phyloP scores from a whole-genome alignment of 192 early-diverging fungal genomes.

The Geranomyces variabilis region DNA sequence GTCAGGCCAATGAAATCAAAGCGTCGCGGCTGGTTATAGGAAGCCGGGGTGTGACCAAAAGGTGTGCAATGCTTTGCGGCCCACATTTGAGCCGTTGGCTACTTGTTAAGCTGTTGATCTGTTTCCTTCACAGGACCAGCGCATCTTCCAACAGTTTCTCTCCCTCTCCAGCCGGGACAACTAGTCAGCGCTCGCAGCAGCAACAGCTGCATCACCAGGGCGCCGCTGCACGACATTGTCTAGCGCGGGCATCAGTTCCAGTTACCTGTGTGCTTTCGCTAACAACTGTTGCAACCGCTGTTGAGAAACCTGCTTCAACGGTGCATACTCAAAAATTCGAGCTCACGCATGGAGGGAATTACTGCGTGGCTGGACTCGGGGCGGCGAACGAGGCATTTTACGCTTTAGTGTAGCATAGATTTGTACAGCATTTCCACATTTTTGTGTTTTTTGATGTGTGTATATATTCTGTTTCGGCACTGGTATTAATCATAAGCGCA shows the following conservation, averaged over 20 bases:
- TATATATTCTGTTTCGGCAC: too few relatives aligned
- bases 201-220: neutral
- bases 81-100: too few relatives aligned
- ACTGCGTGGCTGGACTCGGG: neutral
- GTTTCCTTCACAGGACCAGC: neutral
- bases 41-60: neutral
- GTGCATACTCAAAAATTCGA: neutral
- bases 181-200: neutral
- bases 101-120: too few relatives aligned
- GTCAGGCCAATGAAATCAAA: neutral
- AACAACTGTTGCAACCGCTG: too few relatives aligned
- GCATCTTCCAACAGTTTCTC: neutral
- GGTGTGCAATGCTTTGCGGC: too few relatives aligned
- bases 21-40: constrained; percentile 1
- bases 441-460: too few relatives aligned
- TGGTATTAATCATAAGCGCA: too few relatives aligned
- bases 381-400: constrained; percentile 2
- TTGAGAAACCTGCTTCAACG: neutral
- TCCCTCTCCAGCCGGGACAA: neutral
- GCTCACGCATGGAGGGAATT: neutral
- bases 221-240: neutral
- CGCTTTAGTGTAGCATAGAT: neutral
- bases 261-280: neutral
- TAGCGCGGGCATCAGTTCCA: neutral
- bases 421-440: too few relatives aligned